Evolutionary conservation across 805 yeast species (phyloP).

Genomic region (Monosporozyma unispora): DNA sequence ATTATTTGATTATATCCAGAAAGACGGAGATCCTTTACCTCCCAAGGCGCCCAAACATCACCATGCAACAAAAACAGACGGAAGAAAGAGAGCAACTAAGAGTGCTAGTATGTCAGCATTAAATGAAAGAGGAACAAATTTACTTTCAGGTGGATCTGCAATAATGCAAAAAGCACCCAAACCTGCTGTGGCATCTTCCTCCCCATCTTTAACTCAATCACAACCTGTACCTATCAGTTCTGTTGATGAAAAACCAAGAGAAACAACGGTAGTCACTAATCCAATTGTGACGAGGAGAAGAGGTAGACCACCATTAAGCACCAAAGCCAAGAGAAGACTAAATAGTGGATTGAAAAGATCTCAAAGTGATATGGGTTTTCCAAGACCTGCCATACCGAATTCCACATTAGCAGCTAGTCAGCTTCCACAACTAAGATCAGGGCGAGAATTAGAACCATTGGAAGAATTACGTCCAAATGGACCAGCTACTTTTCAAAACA

Average conservation of each 20-base stretch:
- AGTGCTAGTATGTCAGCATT: slow-evolving; percentile 18
- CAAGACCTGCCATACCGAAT: slow-evolving; percentile 21
- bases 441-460: slow-evolving; percentile 3
- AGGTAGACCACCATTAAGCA: slow-evolving; percentile 24
- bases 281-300: slow-evolving; percentile 23
- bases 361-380: slow-evolving; percentile 24
- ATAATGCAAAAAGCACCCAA: neutral
- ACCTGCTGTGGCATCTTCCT: neutral
- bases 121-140: slow-evolving; percentile 10
- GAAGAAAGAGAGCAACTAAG: slow-evolving; percentile 23
- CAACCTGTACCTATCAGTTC: neutral
- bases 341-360: slow-evolving; percentile 18
- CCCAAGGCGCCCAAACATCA: slow-evolving; percentile 62
- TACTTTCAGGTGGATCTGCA: neutral
- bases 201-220: neutral
- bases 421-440: slow-evolving; percentile 13
- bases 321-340: slow-evolving; percentile 16
- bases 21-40: slow-evolving; percentile 42
- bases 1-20: slow-evolving; percentile 49
- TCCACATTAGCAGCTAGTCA: slow-evolving; percentile 17
- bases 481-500: neutral
- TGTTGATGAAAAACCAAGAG: neutral
- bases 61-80: slow-evolving; percentile 45
- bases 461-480: slow-evolving; percentile 1
- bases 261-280: slow-evolving; percentile 6